A percentile compares a stretch with the other conserved stretches of the same genome.
These are phyloP conservation scores for Geotrichum reessii DNA, from an alignment of 1,139 yeast species.

Conservation along the genomic window DNA sequence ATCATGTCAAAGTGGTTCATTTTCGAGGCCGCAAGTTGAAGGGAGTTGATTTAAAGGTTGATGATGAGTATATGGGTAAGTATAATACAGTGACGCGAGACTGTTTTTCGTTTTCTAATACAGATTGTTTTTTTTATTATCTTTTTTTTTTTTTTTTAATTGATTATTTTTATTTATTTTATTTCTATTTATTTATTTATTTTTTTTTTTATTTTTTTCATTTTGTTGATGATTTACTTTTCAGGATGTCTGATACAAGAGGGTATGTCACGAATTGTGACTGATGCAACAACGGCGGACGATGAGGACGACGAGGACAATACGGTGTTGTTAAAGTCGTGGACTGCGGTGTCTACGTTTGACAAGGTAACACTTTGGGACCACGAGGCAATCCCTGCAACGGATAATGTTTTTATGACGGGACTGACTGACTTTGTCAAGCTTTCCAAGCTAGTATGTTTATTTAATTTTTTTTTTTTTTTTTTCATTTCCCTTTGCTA, in stretches of 20 bases:
- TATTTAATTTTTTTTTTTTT: slow-evolving; percentile 41
- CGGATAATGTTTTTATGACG: slow-evolving; percentile 23
- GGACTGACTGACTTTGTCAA: slow-evolving; percentile 27
- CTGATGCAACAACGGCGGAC: slow-evolving; percentile 15
- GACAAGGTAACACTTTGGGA: slow-evolving; percentile 29
- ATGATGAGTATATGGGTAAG: slow-evolving; percentile 22
- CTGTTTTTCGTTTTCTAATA: no score
- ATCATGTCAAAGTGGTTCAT: slow-evolving; percentile 19
- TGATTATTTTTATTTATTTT: no score
- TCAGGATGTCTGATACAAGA: slow-evolving; percentile 11
- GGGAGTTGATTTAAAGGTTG: slow-evolving; percentile 22
- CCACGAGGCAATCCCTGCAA: slow-evolving; percentile 28
- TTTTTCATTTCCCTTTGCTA: neutral
- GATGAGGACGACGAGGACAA: slow-evolving; percentile 17
- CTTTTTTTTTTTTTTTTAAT: no score
- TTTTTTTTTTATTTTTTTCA: neutral
- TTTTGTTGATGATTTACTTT: no score
- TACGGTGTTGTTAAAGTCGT: slow-evolving; percentile 9
- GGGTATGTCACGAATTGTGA: slow-evolving; percentile 13
- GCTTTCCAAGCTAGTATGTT: slow-evolving; percentile 25
- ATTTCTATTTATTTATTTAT: no score
- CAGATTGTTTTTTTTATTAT: no score
- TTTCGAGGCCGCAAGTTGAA: slow-evolving; percentile 29
- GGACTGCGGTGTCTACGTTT: slow-evolving; percentile 23
- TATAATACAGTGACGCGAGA: no score